Evolutionary conservation across 73 alveolate species (phyloP), one percentile per base, ranked within the genome.

Genomic region (Paramecium bursaria): DNA sequence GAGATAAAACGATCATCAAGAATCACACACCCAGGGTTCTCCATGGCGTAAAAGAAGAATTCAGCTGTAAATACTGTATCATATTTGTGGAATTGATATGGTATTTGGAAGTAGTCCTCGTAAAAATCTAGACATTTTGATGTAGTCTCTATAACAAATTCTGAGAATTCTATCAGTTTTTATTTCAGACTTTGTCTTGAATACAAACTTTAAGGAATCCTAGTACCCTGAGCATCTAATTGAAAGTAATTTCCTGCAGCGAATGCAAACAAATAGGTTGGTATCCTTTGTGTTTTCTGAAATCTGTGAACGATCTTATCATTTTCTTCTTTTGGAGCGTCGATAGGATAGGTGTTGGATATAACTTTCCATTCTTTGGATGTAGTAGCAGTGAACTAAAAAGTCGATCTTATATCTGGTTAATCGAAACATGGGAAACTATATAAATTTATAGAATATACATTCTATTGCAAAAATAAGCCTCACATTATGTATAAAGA

Each of bases 351-450:
- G 7, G 88, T 86, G 75, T 95, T 95, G 30, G 97, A 86, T 19
- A 94, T 55, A 3, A 91, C 95, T 4, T 61, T 80, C 97, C 98
- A 94, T 54, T 90, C 93, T 53, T 75, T 85, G 7, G 98, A 97
- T 2, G 96, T 96, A n/a, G 86, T 75, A 14, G 86, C 94, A 35
- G 80, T 76, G 22, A 95, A 87, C 11, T 61, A 54, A 35, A 91
- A 86, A 17, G 87, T 61, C n/a, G 99, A 98, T 79, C 94, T 95
- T 17, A 95, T 42, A 87, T 95, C 97, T 33, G 99, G 99, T 74
- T 95, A 93, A 76, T 95, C 99, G 80, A 95, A 95, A 52, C 95
- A 92, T 26, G 99, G 99, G 86, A 95, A 92, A 42, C n/a, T n/a
- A n/a, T n/a, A n/a, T n/a, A n/a, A n/a, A n/a, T n/a, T n/a, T n/a